Evolutionary conservation across 1,284 basidiomycete species (phyloP), one percentile per base, ranked within the genome.

Genomic region (Takashimella tepidaria): DNA sequence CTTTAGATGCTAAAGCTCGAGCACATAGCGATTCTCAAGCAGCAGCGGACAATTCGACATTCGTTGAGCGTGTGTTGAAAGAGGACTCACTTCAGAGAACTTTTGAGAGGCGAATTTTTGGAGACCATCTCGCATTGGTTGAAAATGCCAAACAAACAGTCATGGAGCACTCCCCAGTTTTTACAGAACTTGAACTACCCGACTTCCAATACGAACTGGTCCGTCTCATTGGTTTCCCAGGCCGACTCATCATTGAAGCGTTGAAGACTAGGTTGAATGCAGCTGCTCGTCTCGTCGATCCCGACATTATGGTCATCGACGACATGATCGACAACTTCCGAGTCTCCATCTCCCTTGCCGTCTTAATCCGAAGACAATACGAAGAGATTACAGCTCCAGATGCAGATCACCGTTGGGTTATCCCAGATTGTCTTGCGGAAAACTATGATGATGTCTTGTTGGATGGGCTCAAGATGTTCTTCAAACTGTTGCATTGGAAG

Each of bases 261-360:
- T 80, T 98, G 53, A 88, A 87, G 49, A 85, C 95, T 24, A 87
- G 92, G 41, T 82, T 98, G 26, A 88, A 92, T 57, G 96, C 95
- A 58, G 90, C 92, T 4, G 83, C 86, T 68, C 92, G 92, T 66
- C 82, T 98, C 56, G 85, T 84, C 65, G 90, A 96, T 60, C 92
- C 22, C 84, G 91, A 66, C 43, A 80, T 89, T 51, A 81, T 96
- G 58, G 89, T 97, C 56, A 88, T 98, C 62, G 92, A 98, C 74
- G 93, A 98, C 72, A 88, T 97, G 79, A 87, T 87, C 16, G 92
- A 95, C 65, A 93, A 97, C 70, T 81, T 98, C 60, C 88, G 95
- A 66, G 82, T 95, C 50, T 89, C 88, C 61, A 87, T 99, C 50
- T 89, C 89, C 12, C 82, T 97, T 46, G 93, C 96, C 19, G 96